phyloP scores from a whole-genome alignment of 2,329 filamentous ascomycete genomes.

The Rosellinia necatrix region DNA sequence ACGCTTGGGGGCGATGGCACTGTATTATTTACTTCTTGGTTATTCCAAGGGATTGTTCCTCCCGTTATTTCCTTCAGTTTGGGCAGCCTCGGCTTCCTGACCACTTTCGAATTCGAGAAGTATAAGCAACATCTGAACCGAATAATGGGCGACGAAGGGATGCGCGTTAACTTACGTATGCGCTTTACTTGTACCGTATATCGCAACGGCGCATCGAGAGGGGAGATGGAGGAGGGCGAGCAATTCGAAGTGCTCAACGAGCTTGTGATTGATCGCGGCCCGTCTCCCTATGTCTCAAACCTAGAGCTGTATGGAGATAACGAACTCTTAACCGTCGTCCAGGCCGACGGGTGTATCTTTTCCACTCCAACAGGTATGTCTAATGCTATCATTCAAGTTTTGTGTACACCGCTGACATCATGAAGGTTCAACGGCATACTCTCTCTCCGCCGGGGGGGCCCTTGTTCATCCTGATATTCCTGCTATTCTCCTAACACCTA shows the following conservation, averaged over 20 bases:
- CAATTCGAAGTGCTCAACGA: slow-evolving; percentile 99
- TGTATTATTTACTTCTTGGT: slow-evolving; percentile 85
- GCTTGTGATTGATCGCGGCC: slow-evolving; percentile 95
- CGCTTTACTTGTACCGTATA: slow-evolving; percentile 98
- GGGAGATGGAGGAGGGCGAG: slow-evolving; percentile 83
- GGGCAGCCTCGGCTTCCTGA: slow-evolving; percentile 85
- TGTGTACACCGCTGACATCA: slow-evolving; percentile 8
- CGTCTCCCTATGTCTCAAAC: slow-evolving; percentile 95
- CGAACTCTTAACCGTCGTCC: slow-evolving; percentile 90
- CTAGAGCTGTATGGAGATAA: slow-evolving; percentile 95
- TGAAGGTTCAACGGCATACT: slow-evolving; percentile 84
- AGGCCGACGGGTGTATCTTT: slow-evolving; percentile 97
- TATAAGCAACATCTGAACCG: slow-evolving; percentile 87
- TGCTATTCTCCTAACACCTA: slow-evolving; percentile 93
- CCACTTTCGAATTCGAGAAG: slow-evolving; percentile 82
- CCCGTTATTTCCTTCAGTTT: slow-evolving; percentile 84
- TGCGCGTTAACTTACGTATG: slow-evolving; percentile 98
- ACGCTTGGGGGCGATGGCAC: slow-evolving; percentile 87
- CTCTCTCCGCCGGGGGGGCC: slow-evolving; percentile 90
- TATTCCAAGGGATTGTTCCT: slow-evolving; percentile 88
- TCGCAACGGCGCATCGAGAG: slow-evolving; percentile 65
- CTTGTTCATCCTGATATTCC: slow-evolving; percentile 97
- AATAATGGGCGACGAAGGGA: slow-evolving; percentile 91
- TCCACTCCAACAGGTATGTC: slow-evolving; percentile 80
- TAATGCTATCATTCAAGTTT: neutral